Percentiles rank a stretch among this genome's conserved stretches.
Conservation (phyloP, 2,329 filamentous ascomycete species). For the Thielaviopsis populi region DNA sequence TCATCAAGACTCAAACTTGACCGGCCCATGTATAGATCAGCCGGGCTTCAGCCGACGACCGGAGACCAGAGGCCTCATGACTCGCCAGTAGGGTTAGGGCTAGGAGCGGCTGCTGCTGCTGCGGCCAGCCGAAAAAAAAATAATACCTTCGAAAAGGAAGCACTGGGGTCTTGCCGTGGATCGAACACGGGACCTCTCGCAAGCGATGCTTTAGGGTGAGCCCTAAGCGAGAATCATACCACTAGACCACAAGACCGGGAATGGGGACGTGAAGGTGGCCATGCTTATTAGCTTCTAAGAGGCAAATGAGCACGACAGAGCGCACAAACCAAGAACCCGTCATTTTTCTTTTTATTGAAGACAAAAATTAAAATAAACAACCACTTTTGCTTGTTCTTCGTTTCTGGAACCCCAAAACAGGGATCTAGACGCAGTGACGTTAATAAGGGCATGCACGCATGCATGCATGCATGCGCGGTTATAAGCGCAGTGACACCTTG, state of each 20-base stretch:
- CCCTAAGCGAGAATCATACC: conserved; percentile 61
- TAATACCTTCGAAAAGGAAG: no score
- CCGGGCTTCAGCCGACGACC: conserved; percentile 12
- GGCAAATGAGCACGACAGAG: no score
- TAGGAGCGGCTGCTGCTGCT: background rate
- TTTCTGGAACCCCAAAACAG: background rate
- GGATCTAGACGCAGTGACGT: background rate
- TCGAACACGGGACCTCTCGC: conserved; percentile 21
- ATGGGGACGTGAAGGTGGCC: no score
- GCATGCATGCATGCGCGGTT: background rate
- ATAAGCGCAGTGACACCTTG: background rate
- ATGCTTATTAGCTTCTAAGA: no score
- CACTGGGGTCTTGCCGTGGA: conserved; percentile 18
- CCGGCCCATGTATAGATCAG: conserved; percentile 5
- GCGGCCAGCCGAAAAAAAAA: background rate
- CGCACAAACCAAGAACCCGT: no score
- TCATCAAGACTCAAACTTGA: background rate
- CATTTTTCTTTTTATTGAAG: no score
- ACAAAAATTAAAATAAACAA: no score
- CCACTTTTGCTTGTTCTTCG: background rate
- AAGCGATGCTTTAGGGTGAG: conserved; percentile 23
- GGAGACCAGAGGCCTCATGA: background rate
- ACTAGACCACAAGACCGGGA: conserved; percentile 42
- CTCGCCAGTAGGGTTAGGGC: background rate
- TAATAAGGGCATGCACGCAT: background rate